Evolutionary conservation across 805 yeast species (phyloP), one percentile per base, ranked within the genome.

Genomic region (Candida hispaniensis): DNA sequence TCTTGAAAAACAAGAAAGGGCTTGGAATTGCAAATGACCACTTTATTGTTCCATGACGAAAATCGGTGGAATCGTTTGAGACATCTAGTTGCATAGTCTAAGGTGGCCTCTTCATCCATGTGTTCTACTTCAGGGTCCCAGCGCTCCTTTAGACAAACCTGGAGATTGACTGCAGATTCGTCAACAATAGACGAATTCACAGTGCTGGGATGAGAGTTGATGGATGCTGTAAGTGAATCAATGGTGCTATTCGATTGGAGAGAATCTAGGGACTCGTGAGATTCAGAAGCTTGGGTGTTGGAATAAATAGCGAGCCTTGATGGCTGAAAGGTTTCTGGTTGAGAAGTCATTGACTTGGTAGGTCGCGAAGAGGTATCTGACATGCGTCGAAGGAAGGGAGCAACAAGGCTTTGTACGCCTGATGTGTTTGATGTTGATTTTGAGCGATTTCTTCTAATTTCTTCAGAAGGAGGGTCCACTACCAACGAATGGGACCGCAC

Each of bases 121-220:
- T 32, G 36, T 23, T 32, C 36, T 23, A 32, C 36, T 23, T 32
- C 36, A 14, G 36, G 36, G 18, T 32, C 36, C 36, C 36, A 32
- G 3, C 36, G 27, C 22, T 32, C 36, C 36, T 32, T 32, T n/a
- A n/a, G n/a, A n/a, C n/a, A n/a, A n/a, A n/a, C n/a, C n/a, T n/a
- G n/a, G n/a, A n/a, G n/a, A n/a, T n/a, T n/a, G 36, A 0, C 23
- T 12, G 22, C 8, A 17, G 23, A 17, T 18, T 32, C 36, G 17
- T 30, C 27, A n/a, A n/a, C n/a, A n/a, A n/a, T n/a, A 9, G 36
- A 32, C 11, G 36, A 32, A 8, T 23, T 27, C 28, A 27, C 24
- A 21, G 24, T 23, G 18, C 28, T 32, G 8, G 36, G 23, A 14
- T 27, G 28, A 19, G 21, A 19, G 21, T 8, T 8, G 18, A 28